Evolutionary conservation across 2,329 filamentous ascomycete species (phyloP).

Genomic region (Allantophomopsis lycopodina): DNA sequence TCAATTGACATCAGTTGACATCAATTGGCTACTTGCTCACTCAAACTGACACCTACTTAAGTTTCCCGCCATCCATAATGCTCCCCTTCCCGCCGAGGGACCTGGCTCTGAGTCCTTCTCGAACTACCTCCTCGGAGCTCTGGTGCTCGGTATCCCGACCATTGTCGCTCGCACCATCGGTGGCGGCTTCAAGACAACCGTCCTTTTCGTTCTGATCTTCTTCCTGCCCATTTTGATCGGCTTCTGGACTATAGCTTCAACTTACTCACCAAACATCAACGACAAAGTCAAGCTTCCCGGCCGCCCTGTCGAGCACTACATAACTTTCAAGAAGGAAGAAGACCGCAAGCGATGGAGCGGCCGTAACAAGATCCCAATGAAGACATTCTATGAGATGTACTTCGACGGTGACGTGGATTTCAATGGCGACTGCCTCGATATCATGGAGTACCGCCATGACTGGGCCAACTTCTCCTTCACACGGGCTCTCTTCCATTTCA

Average conservation of each 20-base stretch:
- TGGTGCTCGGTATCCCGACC: constrained; percentile 58
- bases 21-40: constrained; percentile 3
- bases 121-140: constrained; percentile 59
- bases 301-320: constrained; percentile 80
- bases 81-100: constrained; percentile 80
- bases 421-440: constrained; percentile 18
- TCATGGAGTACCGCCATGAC: constrained; percentile 19
- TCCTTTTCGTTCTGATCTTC: constrained; percentile 75
- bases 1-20: neutral
- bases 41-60: constrained; percentile 20
- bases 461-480: constrained; percentile 20
- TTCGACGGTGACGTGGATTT: constrained; percentile 18
- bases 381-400: constrained; percentile 17
- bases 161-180: constrained; percentile 74
- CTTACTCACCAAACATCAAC: constrained; percentile 76
- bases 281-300: constrained; percentile 83
- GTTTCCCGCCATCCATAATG: constrained; percentile 88
- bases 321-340: constrained; percentile 57
- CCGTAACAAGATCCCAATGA: constrained; percentile 54
- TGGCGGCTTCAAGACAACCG: constrained; percentile 73
- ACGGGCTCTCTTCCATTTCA: constrained; percentile 15
- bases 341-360: constrained; percentile 57
- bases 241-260: constrained; percentile 73
- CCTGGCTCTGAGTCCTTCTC: constrained; percentile 78
- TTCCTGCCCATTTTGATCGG: constrained; percentile 63